Base-by-base conservation (phyloP, 768 basidiomycete genomes). In the Lactarius sp. region DNA sequence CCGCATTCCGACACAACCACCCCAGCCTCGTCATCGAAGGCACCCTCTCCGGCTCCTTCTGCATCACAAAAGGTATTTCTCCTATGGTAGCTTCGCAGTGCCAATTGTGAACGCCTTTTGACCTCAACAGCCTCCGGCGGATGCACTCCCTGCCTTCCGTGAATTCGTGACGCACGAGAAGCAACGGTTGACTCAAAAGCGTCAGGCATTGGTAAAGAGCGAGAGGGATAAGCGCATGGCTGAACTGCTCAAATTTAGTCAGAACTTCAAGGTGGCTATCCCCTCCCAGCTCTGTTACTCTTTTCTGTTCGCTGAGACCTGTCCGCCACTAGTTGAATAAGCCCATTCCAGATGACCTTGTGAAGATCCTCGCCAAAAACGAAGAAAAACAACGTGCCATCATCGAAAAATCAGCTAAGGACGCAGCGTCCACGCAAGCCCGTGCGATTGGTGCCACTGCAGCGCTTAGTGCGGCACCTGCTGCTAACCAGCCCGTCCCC, bases 171-270 rank as follows among this genome's bases (percentile, higher is more conserved):
- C 88, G 1, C 87, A 84, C 69, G 97, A 98, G 77, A 91, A 89
- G 73, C 90, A 97, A 71, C 83, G 91, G 56, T 76, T 97, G 61
- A 88, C 90, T 51, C 88, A 93, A 77, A 96, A 95, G 82, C 85
- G 91, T 74, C 91, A 93, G 70, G 87, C 89, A 14, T 76, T 95
- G 51, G 85, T 86, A 56, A 95, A 94, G 81, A 90, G 82, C 70
- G 95, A 98, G 73, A 91, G 95, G 85, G 94, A 98, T 75, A 92
- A 91, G 72, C 86, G 91, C 66, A 85, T 97, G 79, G 90, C 93
- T 10, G 96, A 98, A 49, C 79, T 98, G 42, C 83, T 94, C 73
- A 91, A 90, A 75, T 99, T 98, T 76, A 93, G 92, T 67, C 83
- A 91, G 74, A 88, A 76, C 69, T 99, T 99, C 86, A 96, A 97